Percentiles rank a stretch among this genome's conserved stretches.
Conservation (phyloP, 2,329 filamentous ascomycete genomes). For the Aspergillus sp. region DNA sequence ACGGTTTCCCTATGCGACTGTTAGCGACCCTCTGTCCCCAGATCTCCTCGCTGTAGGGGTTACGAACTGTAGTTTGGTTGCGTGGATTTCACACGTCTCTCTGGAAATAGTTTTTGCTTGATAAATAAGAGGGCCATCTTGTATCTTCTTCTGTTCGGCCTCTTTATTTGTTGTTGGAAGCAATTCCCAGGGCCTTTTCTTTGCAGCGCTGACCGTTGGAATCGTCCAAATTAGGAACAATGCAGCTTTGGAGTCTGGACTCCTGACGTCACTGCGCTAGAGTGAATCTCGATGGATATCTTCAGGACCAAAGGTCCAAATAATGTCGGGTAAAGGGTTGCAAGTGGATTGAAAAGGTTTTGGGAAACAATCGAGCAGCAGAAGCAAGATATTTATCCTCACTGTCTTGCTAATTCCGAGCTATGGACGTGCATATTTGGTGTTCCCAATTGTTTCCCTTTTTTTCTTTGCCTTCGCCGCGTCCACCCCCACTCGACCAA, state of each 20-base stretch:
- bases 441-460: background rate
- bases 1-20: conserved; percentile 29
- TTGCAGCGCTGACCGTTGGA: background rate
- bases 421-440: background rate
- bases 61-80: conserved; percentile 16
- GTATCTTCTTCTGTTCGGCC: background rate
- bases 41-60: conserved; percentile 5
- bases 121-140: conserved; percentile 41
- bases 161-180: background rate
- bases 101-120: conserved; percentile 39
- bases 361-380: background rate
- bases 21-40: background rate
- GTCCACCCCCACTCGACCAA: conserved; percentile 4
- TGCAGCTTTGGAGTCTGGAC: background rate
- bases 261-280: background rate
- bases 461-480: background rate
- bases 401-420: background rate
- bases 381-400: conserved; percentile 9
- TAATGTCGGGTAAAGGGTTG: background rate
- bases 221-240: background rate
- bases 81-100: conserved; percentile 12
- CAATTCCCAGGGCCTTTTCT: background rate
- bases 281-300: background rate
- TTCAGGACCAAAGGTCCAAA: background rate
- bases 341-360: background rate